These are phyloP conservation scores for Didymella arachidicola DNA, from an alignment of 2,329 filamentous ascomycete species.

Conservation along the genomic window DNA sequence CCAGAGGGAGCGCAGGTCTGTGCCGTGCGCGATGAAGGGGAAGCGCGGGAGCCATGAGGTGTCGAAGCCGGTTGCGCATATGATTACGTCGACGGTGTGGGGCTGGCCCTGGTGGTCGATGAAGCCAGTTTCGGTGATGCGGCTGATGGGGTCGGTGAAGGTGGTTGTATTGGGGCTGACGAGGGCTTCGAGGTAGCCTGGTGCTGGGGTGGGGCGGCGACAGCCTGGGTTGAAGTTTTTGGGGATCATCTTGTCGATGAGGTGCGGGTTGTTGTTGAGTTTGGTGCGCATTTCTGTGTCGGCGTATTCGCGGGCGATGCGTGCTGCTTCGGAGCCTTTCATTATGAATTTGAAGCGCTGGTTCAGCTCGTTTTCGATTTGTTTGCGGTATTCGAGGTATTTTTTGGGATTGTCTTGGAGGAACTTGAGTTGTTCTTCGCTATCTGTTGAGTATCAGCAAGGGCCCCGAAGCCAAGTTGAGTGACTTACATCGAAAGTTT, in stretches of 20 bases:
- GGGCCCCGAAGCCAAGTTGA: not conserved
- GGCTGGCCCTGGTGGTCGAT: constrained; percentile 27
- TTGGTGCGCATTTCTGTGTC: constrained; percentile 53
- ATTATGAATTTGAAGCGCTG: constrained; percentile 63
- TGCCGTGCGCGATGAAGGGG: constrained; percentile 37
- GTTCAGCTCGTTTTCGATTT: constrained; percentile 60
- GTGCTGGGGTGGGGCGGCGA: constrained; percentile 35
- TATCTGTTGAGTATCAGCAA: constrained; percentile 38
- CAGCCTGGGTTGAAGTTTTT: constrained; percentile 47
- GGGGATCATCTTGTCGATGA: constrained; percentile 57
- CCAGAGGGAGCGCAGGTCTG: constrained; percentile 51
- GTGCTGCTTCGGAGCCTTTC: constrained; percentile 58
- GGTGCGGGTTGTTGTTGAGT: constrained; percentile 49
- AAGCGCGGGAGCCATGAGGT: constrained; percentile 40
- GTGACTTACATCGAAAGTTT: constrained; percentile 55
- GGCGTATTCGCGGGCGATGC: constrained; percentile 52
- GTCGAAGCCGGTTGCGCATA: constrained; percentile 55
- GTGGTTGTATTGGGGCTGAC: constrained; percentile 29
- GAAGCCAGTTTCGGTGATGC: constrained; percentile 34
- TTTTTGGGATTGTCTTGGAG: constrained; percentile 53
- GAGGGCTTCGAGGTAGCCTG: constrained; percentile 35
- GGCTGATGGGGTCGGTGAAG: constrained; percentile 30
- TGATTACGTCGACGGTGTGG: constrained; percentile 52
- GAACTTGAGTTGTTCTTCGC: constrained; percentile 51
- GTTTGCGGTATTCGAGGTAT: constrained; percentile 58